Evolutionary conservation across 225 moss, liverwort and hornwort species (phyloP), one percentile per base, ranked within the genome.

Genomic region (Climacium dendroides): DNA sequence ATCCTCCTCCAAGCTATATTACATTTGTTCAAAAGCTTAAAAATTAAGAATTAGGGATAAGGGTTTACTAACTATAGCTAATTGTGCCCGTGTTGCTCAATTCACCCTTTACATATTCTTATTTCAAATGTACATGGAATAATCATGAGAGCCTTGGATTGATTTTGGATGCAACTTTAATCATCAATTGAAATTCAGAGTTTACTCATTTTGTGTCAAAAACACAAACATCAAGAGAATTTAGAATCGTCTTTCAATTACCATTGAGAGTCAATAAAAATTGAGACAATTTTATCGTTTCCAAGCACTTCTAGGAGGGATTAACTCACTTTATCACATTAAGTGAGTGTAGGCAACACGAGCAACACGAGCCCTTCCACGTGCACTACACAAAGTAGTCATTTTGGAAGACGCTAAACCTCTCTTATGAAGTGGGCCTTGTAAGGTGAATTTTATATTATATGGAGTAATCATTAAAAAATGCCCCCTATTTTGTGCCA

Each of bases 221-320:
- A 47, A 10, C 11, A 29, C 1, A 48, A 6, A 30, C 1, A 1
- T 74, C 11, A 52, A 52, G 5, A 74, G 8, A 34, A 15, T 53
- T 9, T 35, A 28, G 2, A 14, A 35, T 24, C 20, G 1, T 35
- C 14, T 75, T 75, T 13, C 35, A n/a, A n/a, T n/a, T n/a, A n/a
- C n/a, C n/a, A n/a, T 76, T 22, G 0, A 35, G 0, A 35, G 1
- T 52, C 13, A 53, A 23, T 20, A 15, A 53, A 76, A 76, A 76
- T 6, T 24, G 35, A 9, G 12, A 48, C 7, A 32, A 30, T 9
- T 48, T 48, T 11, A 10, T 11, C 3, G 9, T 74, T 10, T n/a
- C 10, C 0, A 26, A 0, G 24, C 0, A 1, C 24, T 69, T 23
- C 1, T 2, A 24, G 0, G 3, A 17, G 9, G 13, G 69, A 11